Conservation (phyloP, 345 rosid species). For the Toxicodendron radicans region DNA sequence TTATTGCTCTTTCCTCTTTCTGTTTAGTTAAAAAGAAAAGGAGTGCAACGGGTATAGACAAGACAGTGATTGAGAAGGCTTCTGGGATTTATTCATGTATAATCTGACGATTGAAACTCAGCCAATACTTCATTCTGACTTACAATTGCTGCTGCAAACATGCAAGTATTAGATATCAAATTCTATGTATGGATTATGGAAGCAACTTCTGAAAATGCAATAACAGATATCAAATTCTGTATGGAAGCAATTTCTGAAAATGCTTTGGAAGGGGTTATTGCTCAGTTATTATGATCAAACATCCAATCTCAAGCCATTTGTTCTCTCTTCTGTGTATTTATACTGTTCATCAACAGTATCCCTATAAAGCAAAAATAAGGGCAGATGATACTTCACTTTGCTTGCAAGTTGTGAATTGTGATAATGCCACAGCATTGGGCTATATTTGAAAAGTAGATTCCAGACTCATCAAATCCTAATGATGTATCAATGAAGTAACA, state of each 20-base stretch:
- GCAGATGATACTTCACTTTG: neutral
- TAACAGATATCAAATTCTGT: neutral
- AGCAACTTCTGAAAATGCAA: neutral
- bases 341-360: neutral
- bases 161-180: neutral
- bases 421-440: neutral
- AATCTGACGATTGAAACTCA: too few species aligned
- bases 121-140: too few species aligned
- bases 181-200: neutral
- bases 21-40: slow-evolving; percentile 20
- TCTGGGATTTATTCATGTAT: neutral
- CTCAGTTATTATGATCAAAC: neutral
- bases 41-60: slow-evolving; percentile 14
- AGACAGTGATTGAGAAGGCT: neutral
- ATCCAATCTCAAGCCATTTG: neutral
- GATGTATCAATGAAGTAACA: neutral
- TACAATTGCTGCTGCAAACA: neutral
- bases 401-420: slow-evolving; percentile 1
- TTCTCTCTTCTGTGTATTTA: neutral
- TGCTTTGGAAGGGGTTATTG: neutral
- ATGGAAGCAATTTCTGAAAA: neutral
- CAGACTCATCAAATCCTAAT: slow-evolving; percentile 5
- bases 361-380: too few species aligned
- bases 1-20: neutral
- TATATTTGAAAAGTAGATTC: neutral